Conservation (phyloP, 2,329 filamentous ascomycete genomes). For the Claviceps paspali region DNA sequence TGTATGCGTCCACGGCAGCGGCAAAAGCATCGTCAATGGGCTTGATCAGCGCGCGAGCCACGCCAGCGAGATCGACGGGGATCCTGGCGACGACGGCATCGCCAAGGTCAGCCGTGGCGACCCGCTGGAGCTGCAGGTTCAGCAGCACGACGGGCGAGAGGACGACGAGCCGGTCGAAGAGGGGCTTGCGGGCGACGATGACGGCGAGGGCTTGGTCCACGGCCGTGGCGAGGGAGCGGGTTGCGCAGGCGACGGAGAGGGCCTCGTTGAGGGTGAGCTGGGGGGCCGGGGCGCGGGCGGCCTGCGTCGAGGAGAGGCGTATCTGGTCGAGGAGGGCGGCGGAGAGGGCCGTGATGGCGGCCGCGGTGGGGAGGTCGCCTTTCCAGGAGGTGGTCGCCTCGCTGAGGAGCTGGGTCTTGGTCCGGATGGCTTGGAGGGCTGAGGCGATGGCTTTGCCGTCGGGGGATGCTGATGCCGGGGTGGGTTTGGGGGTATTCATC, state of each 20-base stretch:
- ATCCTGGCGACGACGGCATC: slow-evolving; percentile 24
- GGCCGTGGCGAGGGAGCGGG: slow-evolving; percentile 18
- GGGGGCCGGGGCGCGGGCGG: slow-evolving; percentile 21
- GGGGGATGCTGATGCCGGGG: slow-evolving; percentile 1
- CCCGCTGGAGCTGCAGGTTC: slow-evolving; percentile 24
- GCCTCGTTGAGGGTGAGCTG: slow-evolving; percentile 25
- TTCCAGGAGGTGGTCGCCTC: slow-evolving; percentile 20
- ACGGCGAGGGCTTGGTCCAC: slow-evolving; percentile 23
- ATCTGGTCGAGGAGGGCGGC: slow-evolving; percentile 24
- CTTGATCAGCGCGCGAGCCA: slow-evolving; percentile 20
- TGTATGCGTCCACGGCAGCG: slow-evolving; percentile 16
- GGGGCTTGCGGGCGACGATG: slow-evolving; percentile 24
- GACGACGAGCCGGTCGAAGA: slow-evolving; percentile 28
- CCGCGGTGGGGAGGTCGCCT: slow-evolving; percentile 21
- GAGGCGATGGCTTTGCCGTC: slow-evolving; percentile 5
- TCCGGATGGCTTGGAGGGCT: slow-evolving; percentile 20
- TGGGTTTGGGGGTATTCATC: too few species aligned
- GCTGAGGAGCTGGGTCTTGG: slow-evolving; percentile 19
- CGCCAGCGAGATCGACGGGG: slow-evolving; percentile 16
- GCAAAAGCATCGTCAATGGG: slow-evolving; percentile 25
- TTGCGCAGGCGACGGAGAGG: slow-evolving; percentile 22
- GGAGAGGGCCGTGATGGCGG: slow-evolving; percentile 26
- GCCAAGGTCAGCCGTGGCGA: slow-evolving; percentile 23
- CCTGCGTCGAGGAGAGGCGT: slow-evolving; percentile 18
- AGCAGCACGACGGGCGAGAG: slow-evolving; percentile 27